Evolutionary conservation across 1,284 basidiomycete species (phyloP), one percentile per base, ranked within the genome.

Genomic region (Leccinum subrobustum): DNA sequence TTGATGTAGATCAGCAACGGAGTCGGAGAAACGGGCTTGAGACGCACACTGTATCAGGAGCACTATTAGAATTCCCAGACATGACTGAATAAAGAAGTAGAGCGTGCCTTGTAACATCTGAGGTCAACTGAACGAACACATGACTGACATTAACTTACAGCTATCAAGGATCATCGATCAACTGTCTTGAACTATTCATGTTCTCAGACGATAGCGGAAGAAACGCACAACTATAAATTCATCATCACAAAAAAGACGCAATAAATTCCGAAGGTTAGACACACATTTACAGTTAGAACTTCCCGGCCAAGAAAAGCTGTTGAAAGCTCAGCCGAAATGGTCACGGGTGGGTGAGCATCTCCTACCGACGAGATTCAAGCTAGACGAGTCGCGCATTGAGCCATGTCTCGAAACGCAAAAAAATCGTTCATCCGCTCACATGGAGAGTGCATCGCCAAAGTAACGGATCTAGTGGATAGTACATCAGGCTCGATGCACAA

Each of bases 381-480:
- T 68, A 35, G 42, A 4, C 2, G 2, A 52, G 37, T 3, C 5
- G 14, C 7, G 9, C 5, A 18, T 39, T 65, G 18, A 60, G 48
- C n/a, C 8, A 3, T 9, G 1, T 54, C 14, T 11, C 1, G 5
- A 54, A 39, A 51, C 27, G 6, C 6, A 48, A 23, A 50, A 39
- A 23, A 23, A 1, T 33, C 12, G 8, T 9, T 29, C 23, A 29
- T 29, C 23, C 39, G 62, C 70, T 67, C n/a, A 68, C 67, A 67
- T 59, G 6, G 55, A 62, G 18, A 71, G 18, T 7, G 37, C 52
- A 52, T 71, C 61, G 23, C 69, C 59, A 3, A 68, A 27, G 35
- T 71, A 71, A 6, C 69, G 68, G 16, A 71, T 64, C 67, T 68
- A 29, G 25, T 4, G 8, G 16, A 29, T 52, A 44, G 5, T 20